Percentiles rank a stretch among this genome's conserved stretches.
These are phyloP conservation scores for Pyrenophora graminea DNA, from an alignment of 2,329 filamentous ascomycete genomes.

Conservation along the genomic window DNA sequence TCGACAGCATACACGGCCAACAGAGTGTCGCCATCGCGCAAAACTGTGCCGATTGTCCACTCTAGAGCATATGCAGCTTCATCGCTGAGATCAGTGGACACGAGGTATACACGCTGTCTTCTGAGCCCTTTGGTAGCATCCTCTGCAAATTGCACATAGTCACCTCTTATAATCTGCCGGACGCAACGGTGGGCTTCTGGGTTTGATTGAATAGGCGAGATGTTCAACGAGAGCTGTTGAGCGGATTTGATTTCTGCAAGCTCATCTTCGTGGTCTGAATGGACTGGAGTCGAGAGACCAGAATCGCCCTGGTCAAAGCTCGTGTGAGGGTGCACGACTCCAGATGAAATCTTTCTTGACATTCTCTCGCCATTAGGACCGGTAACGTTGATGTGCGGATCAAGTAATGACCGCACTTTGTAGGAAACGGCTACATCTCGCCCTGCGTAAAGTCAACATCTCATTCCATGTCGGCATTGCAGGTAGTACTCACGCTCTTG, in stretches of 20 bases:
- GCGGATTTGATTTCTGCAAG: slow-evolving; percentile 83
- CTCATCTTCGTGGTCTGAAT: slow-evolving; percentile 86
- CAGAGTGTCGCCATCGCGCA: slow-evolving; percentile 91
- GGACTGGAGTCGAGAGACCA: slow-evolving; percentile 64
- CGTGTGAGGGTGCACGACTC: slow-evolving; percentile 75
- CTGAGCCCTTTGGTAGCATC: slow-evolving; percentile 79
- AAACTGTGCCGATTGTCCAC: slow-evolving; percentile 94
- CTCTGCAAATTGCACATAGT: slow-evolving; percentile 75
- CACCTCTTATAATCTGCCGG: slow-evolving; percentile 86
- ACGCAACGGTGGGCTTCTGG: slow-evolving; percentile 80
- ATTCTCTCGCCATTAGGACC: slow-evolving; percentile 64
- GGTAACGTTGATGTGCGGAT: slow-evolving; percentile 69
- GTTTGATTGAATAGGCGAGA: slow-evolving; percentile 78
- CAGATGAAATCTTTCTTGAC: slow-evolving; percentile 53
- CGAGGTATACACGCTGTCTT: slow-evolving; percentile 84
- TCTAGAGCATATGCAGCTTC: slow-evolving; percentile 94
- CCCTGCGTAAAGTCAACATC: slow-evolving; percentile 39
- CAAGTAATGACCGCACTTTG: slow-evolving; percentile 66
- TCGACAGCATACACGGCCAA: slow-evolving; percentile 93
- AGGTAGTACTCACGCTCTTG: slow-evolving; percentile 68
- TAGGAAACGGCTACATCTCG: slow-evolving; percentile 58
- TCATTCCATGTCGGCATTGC: background rate
- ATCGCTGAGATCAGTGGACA: slow-evolving; percentile 93
- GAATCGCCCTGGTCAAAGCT: slow-evolving; percentile 76
- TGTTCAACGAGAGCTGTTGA: slow-evolving; percentile 78